Evolutionary conservation across 1,284 basidiomycete genomes (phyloP).

Genomic region (Puccinia novopanici): DNA sequence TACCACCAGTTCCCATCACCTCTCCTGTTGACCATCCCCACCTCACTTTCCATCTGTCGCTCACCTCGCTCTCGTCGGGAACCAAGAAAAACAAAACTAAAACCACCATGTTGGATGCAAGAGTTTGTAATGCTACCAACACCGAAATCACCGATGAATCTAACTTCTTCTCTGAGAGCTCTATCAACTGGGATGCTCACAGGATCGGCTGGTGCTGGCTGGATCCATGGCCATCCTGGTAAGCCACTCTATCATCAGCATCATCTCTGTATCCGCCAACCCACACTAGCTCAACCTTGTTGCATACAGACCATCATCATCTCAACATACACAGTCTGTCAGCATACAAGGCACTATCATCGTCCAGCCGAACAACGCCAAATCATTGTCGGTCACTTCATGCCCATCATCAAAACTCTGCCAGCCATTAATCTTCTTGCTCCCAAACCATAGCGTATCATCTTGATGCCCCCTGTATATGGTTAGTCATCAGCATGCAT

Average conservation of each 20-base stretch:
- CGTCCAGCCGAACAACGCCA: constrained; percentile 43
- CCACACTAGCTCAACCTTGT: neutral
- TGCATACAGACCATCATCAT: constrained; percentile 29
- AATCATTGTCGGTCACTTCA: constrained; percentile 26
- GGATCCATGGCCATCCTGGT: constrained; percentile 39
- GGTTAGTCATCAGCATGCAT: constrained; percentile 16
- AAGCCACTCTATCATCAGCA: neutral
- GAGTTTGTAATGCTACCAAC: constrained; percentile 18
- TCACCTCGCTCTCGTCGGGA: neutral
- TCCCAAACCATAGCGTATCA: constrained; percentile 28
- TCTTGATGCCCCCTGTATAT: constrained; percentile 48
- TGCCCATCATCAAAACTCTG: neutral
- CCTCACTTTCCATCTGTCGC: too few relatives aligned
- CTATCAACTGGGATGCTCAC: constrained; percentile 34
- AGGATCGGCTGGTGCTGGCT: constrained; percentile 43
- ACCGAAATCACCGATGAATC: constrained; percentile 19
- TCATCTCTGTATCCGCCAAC: neutral
- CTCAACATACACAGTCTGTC: constrained; percentile 15
- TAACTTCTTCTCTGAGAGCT: constrained; percentile 18
- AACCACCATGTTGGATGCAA: constrained; percentile 1
- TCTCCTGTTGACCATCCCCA: too few relatives aligned
- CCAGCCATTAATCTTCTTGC: too few relatives aligned
- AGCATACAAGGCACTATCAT: constrained; percentile 27
- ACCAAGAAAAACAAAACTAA: too few relatives aligned
- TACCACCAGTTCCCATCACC: too few relatives aligned